Conservation (phyloP, 2,329 filamentous ascomycete species). For the Claviceps humidiphila region DNA sequence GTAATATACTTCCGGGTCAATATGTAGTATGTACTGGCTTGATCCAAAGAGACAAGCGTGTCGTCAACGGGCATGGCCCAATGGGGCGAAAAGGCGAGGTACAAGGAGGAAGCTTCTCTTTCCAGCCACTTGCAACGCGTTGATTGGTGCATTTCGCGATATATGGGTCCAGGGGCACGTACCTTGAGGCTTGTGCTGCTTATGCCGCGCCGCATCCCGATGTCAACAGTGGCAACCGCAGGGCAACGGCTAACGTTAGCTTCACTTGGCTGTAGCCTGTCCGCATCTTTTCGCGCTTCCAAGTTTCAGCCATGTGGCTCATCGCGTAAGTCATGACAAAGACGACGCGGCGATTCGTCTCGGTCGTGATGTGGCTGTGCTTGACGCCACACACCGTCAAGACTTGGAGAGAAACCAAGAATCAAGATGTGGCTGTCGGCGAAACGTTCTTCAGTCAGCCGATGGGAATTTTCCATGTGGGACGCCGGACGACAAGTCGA, state of each 20-base stretch:
- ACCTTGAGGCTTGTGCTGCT: conserved; percentile 2
- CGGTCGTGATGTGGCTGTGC: neutral
- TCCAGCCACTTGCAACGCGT: conserved; percentile 12
- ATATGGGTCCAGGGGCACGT: conserved; percentile 8
- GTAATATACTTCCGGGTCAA: neutral
- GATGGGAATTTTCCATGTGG: conserved; percentile 13
- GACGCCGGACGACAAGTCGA: neutral
- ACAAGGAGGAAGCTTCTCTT: neutral
- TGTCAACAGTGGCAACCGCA: conserved; percentile 42
- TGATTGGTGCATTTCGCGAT: conserved; percentile 8
- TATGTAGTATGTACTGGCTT: neutral
- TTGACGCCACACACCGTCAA: neutral
- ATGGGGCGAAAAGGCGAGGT: neutral
- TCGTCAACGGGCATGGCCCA: conserved; percentile 1
- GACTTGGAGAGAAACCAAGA: too few relatives aligned
- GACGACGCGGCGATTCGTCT: conserved; percentile 5
- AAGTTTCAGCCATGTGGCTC: conserved; percentile 15
- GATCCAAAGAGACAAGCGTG: neutral
- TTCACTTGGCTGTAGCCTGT: conserved; percentile 29
- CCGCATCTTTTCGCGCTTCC: conserved; percentile 5
- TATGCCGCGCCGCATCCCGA: conserved; percentile 5
- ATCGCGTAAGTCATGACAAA: conserved; percentile 10
- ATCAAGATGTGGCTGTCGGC: conserved; percentile 6
- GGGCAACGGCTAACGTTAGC: conserved; percentile 32
- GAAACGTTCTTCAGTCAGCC: conserved; percentile 14